Evolutionary conservation across 1,284 basidiomycete genomes (phyloP).

Genomic region (Phylloporus sp.): DNA sequence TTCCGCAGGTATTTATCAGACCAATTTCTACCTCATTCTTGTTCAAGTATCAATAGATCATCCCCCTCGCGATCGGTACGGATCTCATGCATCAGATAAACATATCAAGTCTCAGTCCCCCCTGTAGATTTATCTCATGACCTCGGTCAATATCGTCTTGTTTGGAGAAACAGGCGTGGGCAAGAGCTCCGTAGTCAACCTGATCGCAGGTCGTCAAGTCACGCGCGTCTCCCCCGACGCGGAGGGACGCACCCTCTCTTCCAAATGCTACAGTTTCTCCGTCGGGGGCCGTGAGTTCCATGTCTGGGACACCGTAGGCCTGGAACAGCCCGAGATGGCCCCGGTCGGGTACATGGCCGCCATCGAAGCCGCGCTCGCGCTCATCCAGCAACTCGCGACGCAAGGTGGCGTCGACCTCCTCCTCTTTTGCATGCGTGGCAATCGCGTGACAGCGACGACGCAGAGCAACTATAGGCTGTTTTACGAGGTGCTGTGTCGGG

Average conservation of each 20-base stretch:
- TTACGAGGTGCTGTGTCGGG: conserved; percentile 38
- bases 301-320: conserved; percentile 46
- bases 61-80: no score
- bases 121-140: no score
- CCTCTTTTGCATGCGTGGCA: conserved; percentile 43
- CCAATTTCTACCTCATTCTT: no score
- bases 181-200: conserved; percentile 39
- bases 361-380: conserved; percentile 39
- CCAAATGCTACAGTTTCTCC: conserved; percentile 28
- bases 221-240: conserved; percentile 32
- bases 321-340: conserved; percentile 39
- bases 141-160: conserved; percentile 34
- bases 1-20: no score
- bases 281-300: conserved; percentile 16
- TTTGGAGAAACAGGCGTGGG: conserved; percentile 40
- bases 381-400: conserved; percentile 36
- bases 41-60: no score
- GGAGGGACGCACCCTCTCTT: conserved; percentile 35
- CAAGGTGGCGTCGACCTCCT: conserved; percentile 42
- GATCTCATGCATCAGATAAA: no score
- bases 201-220: conserved; percentile 32
- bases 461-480: conserved; percentile 45
- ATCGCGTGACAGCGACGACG: conserved; percentile 36
- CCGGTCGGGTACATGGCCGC: conserved; percentile 34
- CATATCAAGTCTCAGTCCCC: no score